Evolutionary conservation across 2,329 filamentous ascomycete species (phyloP), one percentile per base, ranked within the genome.

Genomic region (Claviceps quebecensis): DNA sequence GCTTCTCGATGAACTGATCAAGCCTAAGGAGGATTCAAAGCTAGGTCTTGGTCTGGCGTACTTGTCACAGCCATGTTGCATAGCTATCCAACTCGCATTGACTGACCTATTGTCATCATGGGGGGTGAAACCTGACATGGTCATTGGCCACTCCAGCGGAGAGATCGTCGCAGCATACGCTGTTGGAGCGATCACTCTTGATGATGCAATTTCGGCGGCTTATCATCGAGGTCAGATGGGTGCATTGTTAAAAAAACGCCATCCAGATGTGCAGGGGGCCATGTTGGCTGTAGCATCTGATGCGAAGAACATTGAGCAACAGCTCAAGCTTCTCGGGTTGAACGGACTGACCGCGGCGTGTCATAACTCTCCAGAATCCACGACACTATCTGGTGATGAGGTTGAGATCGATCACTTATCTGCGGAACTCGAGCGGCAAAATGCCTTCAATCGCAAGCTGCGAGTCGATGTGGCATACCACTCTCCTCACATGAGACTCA

Each of bases 281-380:
- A 81, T 81, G 78, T 68, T 79, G 59, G 77, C 77, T 0, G 74
- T 78, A 2, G 77, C 73, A 2, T 67, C 68, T 1, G 69, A 65
- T 40, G 66, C 69, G 19, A 65, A 68, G 54, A 69, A 71, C 40
- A 66, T 71, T 13, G 67, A 67, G 54, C 61, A 63, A 0, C 59
- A 69, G 5, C 66, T 74, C 45, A 60, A 62, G 48, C 48, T 55
- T 4, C 44, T 60, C 14, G 54, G 56, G 1, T 49, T 63, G 7
- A 45, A 55, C 9, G 54, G 55, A 6, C 54, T 65, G n/a, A 58
- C 52, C 1, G 56, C 66, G 8, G 65, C 64, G 0, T 76, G 75
- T 56, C 69, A 73, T 55, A 80, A 80, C 63, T 75, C 72, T 16
- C 75, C 75, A 0, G 63, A 63, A 0, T 77, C 69, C 16, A 59